These are phyloP conservation scores for Cyberlindnera bimundalis DNA, from an alignment of 805 yeast species.

Conservation along the genomic window DNA sequence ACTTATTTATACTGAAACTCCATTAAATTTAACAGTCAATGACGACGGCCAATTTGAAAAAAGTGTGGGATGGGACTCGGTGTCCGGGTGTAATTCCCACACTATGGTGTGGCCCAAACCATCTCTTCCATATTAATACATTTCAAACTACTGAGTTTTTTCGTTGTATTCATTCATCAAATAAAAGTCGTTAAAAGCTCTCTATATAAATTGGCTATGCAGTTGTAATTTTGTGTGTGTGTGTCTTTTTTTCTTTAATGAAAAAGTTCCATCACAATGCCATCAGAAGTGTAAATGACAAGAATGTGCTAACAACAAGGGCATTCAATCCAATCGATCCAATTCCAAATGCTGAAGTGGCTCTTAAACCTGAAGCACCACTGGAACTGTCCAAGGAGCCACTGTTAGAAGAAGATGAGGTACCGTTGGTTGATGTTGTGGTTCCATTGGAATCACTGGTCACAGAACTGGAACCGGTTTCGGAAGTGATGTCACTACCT, in stretches of 20 bases:
- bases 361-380: constrained; percentile 9
- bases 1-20: background rate
- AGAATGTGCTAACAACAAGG: constrained; percentile 1
- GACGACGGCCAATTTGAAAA: background rate
- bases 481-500: background rate
- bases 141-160: no score
- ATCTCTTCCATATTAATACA: no score
- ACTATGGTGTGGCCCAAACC: no score
- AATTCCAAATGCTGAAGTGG: constrained; percentile 2
- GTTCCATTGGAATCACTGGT: background rate
- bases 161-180: no score
- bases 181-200: no score
- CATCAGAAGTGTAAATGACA: constrained; percentile 9
- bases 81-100: background rate
- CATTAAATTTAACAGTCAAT: background rate
- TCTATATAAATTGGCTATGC: no score
- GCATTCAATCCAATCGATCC: constrained; percentile 12
- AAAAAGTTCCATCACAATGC: no score
- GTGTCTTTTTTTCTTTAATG: no score
- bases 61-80: background rate
- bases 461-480: background rate
- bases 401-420: background rate
- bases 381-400: constrained; percentile 12
- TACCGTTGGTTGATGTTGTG: constrained; percentile 3
- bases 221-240: no score